phyloP scores from a whole-genome alignment of 2,329 filamentous ascomycete species.

The Pyrenochaeta sp. region DNA sequence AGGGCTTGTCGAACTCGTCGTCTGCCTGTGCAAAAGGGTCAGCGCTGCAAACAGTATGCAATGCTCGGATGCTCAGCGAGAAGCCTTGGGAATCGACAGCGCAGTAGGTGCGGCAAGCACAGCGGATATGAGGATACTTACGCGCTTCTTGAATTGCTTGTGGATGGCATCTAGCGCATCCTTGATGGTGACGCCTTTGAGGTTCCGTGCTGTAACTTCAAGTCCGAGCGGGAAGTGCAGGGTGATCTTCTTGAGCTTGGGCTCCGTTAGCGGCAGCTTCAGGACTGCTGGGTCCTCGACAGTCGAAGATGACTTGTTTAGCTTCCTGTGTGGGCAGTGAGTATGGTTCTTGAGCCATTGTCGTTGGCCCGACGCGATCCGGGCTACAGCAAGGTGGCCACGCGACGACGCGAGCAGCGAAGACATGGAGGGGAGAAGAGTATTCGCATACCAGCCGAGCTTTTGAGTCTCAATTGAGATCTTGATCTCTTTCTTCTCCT shows the following conservation, averaged over 20 bases:
- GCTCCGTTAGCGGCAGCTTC: constrained; percentile 80
- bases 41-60: constrained; percentile 17
- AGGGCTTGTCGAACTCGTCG: constrained; percentile 86
- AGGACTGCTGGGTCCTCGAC: constrained; percentile 86
- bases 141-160: constrained; percentile 97
- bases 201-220: constrained; percentile 86
- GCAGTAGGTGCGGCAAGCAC: background rate
- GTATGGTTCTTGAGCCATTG: constrained; percentile 9
- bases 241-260: constrained; percentile 92
- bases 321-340: constrained; percentile 71
- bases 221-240: constrained; percentile 89
- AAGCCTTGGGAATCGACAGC: background rate
- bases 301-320: constrained; percentile 82
- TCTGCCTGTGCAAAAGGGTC: constrained; percentile 65
- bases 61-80: background rate
- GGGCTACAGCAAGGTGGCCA: constrained; percentile 12
- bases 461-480: constrained; percentile 85
- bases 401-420: background rate
- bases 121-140: constrained; percentile 54
- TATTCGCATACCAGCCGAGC: constrained; percentile 78
- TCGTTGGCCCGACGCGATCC: constrained; percentile 11
- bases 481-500: constrained; percentile 73
- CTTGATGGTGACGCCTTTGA: constrained; percentile 96
- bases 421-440: constrained; percentile 1
- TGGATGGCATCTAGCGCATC: constrained; percentile 94